These are phyloP conservation scores for Globisporangium splendens DNA, from an alignment of 352 stramenopile species.

Conservation along the genomic window DNA sequence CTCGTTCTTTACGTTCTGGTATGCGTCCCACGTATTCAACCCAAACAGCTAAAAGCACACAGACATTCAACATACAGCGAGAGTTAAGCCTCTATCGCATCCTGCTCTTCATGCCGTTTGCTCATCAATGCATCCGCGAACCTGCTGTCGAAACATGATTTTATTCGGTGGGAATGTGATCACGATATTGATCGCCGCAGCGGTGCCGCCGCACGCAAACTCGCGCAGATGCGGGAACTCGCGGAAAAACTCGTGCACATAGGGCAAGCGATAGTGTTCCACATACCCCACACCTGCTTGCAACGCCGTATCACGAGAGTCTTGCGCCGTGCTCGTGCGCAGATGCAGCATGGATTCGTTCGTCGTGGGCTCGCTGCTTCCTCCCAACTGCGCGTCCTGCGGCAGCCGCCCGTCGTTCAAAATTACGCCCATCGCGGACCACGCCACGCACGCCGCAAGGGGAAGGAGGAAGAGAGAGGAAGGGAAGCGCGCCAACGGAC, in stretches of 20 bases:
- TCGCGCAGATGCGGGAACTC: slow-evolving; percentile 70
- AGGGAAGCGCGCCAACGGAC: no score
- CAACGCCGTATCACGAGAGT: neutral
- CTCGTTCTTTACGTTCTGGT: slow-evolving; percentile 63
- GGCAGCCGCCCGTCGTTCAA: slow-evolving; percentile 10
- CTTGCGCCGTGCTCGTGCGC: no score
- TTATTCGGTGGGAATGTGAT: slow-evolving; percentile 88
- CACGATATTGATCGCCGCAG: slow-evolving; percentile 85
- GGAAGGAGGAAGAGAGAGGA: no score
- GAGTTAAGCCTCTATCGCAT: no score
- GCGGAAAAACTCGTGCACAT: slow-evolving; percentile 33
- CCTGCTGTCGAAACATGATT: slow-evolving; percentile 90
- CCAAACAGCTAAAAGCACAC: slow-evolving; percentile 73
- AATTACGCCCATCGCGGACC: slow-evolving; percentile 6
- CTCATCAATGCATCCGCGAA: slow-evolving; percentile 13
- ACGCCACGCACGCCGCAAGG: no score
- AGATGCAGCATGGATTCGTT: neutral
- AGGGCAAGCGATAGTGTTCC: slow-evolving; percentile 4
- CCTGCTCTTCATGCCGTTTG: no score
- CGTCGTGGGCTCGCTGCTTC: neutral
- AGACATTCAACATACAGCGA: neutral
- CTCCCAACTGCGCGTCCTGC: neutral
- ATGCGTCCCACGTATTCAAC: slow-evolving; percentile 62
- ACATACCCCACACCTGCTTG: neutral
- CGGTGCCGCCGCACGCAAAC: slow-evolving; percentile 76